These are phyloP conservation scores for Sonneratia caseolaris DNA, from an alignment of 345 rosid genomes.

Conservation along the genomic window DNA sequence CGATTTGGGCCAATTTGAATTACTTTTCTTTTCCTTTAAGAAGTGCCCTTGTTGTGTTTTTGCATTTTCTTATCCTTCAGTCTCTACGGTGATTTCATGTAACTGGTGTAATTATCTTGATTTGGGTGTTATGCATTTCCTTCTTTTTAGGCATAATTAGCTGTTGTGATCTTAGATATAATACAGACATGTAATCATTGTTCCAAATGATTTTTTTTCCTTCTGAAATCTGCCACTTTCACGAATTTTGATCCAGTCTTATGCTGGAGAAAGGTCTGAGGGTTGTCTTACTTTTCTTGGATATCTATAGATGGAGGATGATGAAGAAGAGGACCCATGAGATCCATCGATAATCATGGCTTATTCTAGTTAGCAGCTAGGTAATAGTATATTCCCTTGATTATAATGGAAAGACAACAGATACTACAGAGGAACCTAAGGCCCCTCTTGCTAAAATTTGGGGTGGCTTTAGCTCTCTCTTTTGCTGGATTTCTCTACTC, in stretches of 20 bases:
- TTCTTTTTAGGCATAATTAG: too few species aligned
- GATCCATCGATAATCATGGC: background rate
- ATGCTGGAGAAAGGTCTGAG: background rate
- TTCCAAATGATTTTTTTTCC: background rate
- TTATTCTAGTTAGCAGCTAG: background rate
- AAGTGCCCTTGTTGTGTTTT: background rate
- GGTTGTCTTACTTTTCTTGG: constrained; percentile 8
- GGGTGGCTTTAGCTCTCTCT: constrained; percentile 62
- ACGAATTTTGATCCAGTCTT: background rate
- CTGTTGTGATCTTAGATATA: background rate
- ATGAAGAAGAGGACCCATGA: constrained; percentile 26
- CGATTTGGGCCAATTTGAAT: background rate
- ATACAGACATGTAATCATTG: background rate
- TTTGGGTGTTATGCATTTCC: background rate
- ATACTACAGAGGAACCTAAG: constrained; percentile 32
- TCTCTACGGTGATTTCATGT: background rate
- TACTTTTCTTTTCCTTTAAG: background rate
- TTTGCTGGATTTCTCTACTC: constrained; percentile 62
- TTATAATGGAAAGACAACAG: constrained; percentile 23
- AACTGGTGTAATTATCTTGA: background rate
- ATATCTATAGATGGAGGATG: constrained; percentile 35
- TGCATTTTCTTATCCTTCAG: background rate
- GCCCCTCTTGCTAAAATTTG: constrained; percentile 46
- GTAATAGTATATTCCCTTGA: background rate
- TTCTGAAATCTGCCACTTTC: background rate